phyloP scores from a whole-genome alignment of 208 protist genomes.

The Leishmania tarentolae region DNA sequence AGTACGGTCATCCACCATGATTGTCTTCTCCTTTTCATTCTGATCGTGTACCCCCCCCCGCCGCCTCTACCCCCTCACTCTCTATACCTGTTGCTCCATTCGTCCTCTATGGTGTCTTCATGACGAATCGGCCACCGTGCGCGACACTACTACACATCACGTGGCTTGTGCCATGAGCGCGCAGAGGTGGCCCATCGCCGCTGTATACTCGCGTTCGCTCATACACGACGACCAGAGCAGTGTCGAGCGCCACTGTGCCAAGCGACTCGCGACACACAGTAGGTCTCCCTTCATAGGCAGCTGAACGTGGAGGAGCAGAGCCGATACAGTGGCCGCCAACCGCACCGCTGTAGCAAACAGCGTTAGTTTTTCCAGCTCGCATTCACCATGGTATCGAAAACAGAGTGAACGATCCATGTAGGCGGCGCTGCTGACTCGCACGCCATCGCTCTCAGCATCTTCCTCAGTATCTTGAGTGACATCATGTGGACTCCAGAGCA shows the following conservation, averaged over 20 bases:
- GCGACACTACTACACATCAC: background rate
- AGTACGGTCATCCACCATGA: background rate
- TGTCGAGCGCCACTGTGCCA: constrained; percentile 23
- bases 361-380: background rate
- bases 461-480: background rate
- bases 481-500: background rate
- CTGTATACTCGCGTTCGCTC: constrained; percentile 33
- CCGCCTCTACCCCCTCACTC: background rate
- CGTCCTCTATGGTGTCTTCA: background rate
- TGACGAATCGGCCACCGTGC: background rate
- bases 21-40: background rate
- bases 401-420: background rate
- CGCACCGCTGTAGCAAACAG: constrained; percentile 19
- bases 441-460: background rate
- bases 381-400: background rate
- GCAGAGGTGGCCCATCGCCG: constrained; percentile 30
- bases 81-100: background rate
- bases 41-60: background rate
- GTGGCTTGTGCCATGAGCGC: constrained; percentile 39
- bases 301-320: constrained; percentile 32
- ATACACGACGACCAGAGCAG: constrained; percentile 13
- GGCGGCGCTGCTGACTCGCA: background rate
- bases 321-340: constrained; percentile 33
- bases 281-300: constrained; percentile 56
- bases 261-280: constrained; percentile 43